These are phyloP conservation scores for Cutaneotrichosporon sp. DNA, from an alignment of 1,284 basidiomycete genomes.

Conservation along the genomic window DNA sequence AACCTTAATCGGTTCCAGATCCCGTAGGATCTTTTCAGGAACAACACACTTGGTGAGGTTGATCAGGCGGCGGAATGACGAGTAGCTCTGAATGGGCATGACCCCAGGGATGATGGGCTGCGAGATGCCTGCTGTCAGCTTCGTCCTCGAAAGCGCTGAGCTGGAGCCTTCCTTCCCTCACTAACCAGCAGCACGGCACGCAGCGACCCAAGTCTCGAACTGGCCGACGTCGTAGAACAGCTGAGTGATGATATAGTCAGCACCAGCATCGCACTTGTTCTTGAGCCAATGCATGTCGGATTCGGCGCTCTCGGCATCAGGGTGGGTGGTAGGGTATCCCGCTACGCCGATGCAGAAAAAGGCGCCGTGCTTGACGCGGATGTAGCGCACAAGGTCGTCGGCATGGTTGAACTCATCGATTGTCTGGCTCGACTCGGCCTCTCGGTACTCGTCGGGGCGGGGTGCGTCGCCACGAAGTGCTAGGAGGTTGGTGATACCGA, in stretches of 20 bases:
- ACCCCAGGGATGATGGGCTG: slow-evolving; percentile 92
- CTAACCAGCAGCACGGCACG: slow-evolving; percentile 69
- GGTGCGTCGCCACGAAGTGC: slow-evolving; percentile 94
- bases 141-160: background rate
- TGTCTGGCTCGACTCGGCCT: slow-evolving; percentile 58
- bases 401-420: slow-evolving; percentile 84
- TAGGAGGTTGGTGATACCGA: slow-evolving; percentile 86
- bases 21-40: slow-evolving; percentile 66
- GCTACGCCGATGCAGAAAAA: slow-evolving; percentile 72
- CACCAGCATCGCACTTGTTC: slow-evolving; percentile 89
- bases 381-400: slow-evolving; percentile 86
- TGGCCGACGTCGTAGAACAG: slow-evolving; percentile 92
- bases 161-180: slow-evolving; percentile 10
- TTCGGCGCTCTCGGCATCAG: slow-evolving; percentile 66
- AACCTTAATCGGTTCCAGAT: slow-evolving; percentile 77
- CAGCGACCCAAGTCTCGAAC: slow-evolving; percentile 74
- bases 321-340: slow-evolving; percentile 92
- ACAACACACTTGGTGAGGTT: slow-evolving; percentile 83
- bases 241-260: slow-evolving; percentile 94
- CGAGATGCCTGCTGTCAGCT: slow-evolving; percentile 65
- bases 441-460: slow-evolving; percentile 86
- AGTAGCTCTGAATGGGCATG: slow-evolving; percentile 97
- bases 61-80: slow-evolving; percentile 85
- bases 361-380: slow-evolving; percentile 78
- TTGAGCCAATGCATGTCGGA: slow-evolving; percentile 76